Conservation (phyloP, 2,329 filamentous ascomycete species). For the Cercospora nicotianae region DNA sequence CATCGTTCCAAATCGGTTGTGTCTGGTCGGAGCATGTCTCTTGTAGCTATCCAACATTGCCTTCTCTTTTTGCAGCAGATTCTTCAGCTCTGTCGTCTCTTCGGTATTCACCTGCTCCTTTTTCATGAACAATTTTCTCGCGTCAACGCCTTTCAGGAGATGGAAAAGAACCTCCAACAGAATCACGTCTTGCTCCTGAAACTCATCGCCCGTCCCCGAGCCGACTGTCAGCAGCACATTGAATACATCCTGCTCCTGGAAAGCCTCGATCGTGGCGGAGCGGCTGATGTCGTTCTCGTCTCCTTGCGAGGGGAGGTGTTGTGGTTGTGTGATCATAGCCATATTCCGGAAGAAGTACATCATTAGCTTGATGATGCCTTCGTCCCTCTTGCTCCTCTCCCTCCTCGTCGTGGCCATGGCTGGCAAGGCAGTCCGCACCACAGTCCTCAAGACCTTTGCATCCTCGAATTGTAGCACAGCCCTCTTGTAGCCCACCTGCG, state of each 20-base stretch:
- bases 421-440: constrained; percentile 77
- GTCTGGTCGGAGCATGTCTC: constrained; percentile 76
- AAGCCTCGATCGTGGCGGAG: constrained; percentile 83
- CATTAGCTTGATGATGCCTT: constrained; percentile 87
- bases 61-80: constrained; percentile 76
- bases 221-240: constrained; percentile 80
- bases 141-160: constrained; percentile 83
- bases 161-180: constrained; percentile 91
- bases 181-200: constrained; percentile 83
- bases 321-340: constrained; percentile 75
- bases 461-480: constrained; percentile 81
- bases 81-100: constrained; percentile 70
- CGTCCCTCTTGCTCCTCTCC: constrained; percentile 76
- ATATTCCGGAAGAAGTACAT: constrained; percentile 89
- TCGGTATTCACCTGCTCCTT: constrained; percentile 68
- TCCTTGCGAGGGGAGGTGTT: constrained; percentile 73
- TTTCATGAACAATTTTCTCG: constrained; percentile 80
- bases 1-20: constrained; percentile 96
- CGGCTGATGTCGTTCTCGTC: constrained; percentile 87
- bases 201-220: constrained; percentile 92
- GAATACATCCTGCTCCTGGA: constrained; percentile 88
- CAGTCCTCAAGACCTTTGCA: constrained; percentile 73
- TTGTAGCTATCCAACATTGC: constrained; percentile 77
- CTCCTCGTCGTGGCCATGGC: constrained; percentile 77
- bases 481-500: constrained; percentile 87